phyloP scores from a whole-genome alignment of 2,329 filamentous ascomycete species.

The Sarocladium strictum region DNA sequence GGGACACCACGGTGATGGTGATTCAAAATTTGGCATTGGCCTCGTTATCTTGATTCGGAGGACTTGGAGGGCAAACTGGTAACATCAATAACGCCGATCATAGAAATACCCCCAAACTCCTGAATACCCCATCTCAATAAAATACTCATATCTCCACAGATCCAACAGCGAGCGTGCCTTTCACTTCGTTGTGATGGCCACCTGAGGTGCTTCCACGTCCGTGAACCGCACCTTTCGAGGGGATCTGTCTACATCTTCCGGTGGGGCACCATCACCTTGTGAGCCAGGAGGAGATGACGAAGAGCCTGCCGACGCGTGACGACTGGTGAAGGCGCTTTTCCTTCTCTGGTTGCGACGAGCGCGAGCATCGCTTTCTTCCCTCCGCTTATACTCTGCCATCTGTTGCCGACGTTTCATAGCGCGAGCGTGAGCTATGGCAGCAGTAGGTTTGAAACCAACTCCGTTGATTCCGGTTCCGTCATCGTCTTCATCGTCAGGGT shows the following conservation, averaged over 20 bases:
- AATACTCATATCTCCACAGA: too few species aligned
- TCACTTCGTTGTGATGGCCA: conserved; percentile 26
- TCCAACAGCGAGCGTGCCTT: too few species aligned
- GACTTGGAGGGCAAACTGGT: too few species aligned
- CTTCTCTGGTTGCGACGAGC: conserved; percentile 48
- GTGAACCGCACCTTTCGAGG: conserved; percentile 34
- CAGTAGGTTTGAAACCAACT: conserved; percentile 59
- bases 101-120: neutral
- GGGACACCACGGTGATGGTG: too few species aligned
- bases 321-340: conserved; percentile 21
- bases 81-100: neutral
- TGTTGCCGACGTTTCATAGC: conserved; percentile 53
- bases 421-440: conserved; percentile 53
- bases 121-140: neutral
- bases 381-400: conserved; percentile 54
- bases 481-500: conserved; percentile 59
- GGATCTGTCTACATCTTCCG: conserved; percentile 19
- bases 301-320: neutral
- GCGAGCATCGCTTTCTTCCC: conserved; percentile 56
- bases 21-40: too few species aligned
- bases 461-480: conserved; percentile 63
- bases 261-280: conserved; percentile 17
- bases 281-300: neutral
- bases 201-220: conserved; percentile 29
- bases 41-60: too few species aligned